Evolutionary conservation across 2,329 filamentous ascomycete genomes (phyloP).

Genomic region (Aspergillus costaricaensis): DNA sequence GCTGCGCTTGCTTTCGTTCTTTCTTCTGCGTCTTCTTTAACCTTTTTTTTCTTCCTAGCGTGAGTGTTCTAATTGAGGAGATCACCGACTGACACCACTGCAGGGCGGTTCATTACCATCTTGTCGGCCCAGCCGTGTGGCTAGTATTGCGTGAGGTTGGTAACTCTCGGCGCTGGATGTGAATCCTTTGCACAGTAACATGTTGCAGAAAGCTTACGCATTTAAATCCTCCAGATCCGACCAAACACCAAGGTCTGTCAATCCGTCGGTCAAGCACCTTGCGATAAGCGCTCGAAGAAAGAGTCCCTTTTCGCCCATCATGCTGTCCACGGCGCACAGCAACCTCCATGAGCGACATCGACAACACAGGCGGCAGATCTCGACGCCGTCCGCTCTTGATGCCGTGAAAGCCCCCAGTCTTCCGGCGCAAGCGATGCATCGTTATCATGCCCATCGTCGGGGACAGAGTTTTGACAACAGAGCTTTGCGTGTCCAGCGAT

Average conservation of each 20-base stretch:
- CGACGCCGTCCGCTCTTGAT: slow-evolving; percentile 77
- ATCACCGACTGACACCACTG: slow-evolving; percentile 54
- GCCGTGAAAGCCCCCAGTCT: slow-evolving; percentile 69
- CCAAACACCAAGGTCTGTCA: slow-evolving; percentile 43
- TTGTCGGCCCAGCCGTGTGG: slow-evolving; percentile 59
- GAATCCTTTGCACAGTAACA: slow-evolving; percentile 9
- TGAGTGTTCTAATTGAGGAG: slow-evolving; percentile 41
- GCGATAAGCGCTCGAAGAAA: slow-evolving; percentile 21
- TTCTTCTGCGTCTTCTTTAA: slow-evolving; percentile 10
- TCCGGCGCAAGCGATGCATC: slow-evolving; percentile 56
- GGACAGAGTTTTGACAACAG: slow-evolving; percentile 81
- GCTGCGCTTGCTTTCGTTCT: slow-evolving; percentile 8
- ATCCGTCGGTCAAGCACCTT: slow-evolving; percentile 27
- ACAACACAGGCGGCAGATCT: slow-evolving; percentile 84
- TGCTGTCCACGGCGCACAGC: slow-evolving; percentile 76
- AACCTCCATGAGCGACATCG: slow-evolving; percentile 73
- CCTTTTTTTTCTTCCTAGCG: slow-evolving; percentile 16
- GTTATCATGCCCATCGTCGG: slow-evolving; percentile 68
- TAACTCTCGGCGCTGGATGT: slow-evolving; percentile 13
- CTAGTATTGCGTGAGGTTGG: slow-evolving; percentile 81
- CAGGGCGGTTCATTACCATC: slow-evolving; percentile 56
- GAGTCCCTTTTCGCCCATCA: slow-evolving; percentile 49
- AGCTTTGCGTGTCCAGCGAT: slow-evolving; percentile 57
- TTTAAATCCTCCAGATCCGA: slow-evolving; percentile 17
- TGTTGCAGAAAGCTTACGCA: slow-evolving; percentile 18